Base-by-base conservation (phyloP, 805 yeast species). In the Kodamaea kaohsiungensis region DNA sequence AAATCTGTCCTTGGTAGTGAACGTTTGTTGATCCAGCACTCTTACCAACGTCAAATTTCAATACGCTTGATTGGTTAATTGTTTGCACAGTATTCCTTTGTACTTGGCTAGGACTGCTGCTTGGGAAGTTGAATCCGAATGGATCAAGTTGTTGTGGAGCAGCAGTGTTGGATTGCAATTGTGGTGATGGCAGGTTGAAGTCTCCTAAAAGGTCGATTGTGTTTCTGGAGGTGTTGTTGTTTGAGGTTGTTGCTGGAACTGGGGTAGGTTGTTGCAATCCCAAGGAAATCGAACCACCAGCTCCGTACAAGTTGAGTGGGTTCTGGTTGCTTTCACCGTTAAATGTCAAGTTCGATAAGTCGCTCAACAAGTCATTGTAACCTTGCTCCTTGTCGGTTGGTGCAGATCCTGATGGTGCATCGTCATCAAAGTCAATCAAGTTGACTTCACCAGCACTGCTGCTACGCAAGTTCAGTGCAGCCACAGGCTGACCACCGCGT, bases 311-410 rank as follows among this genome's bases (percentile, higher is more conserved):
- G 62, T 75, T 66, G 45, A 61, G 63, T 12, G 72, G 68, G 55
- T 69, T 68, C 54, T 67, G 68, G 49, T 66, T 61, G 38, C 52
- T 58, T 38, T 51, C 49, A 3, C 61, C 54, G 39, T 46, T 54
- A 56, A 87, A 81, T 1, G 89, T 80, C 55, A 89, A 76, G 48
- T 86, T 80, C 30, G 86, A 80, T 61, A 89, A 73, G 59, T 87
- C 95, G 49, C 89, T 85, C 56, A 91, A 76, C 58, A 92, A 77
- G 66, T 91, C 97, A 52, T 84, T 83, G 51, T 71, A 86, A 61
- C 79, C 66, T 67, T 72, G 65, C 65, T 74, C 65, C 51, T 52
- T 52, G 72, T 75, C 64, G 9, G 67, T 64, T 12, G 69, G 51
- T 50, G 71, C 71, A 33, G 56, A 57, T 51, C 70, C 68, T 40